phyloP scores from a whole-genome alignment of 2,329 filamentous ascomycete species.

The Ceratocystis colombiana region DNA sequence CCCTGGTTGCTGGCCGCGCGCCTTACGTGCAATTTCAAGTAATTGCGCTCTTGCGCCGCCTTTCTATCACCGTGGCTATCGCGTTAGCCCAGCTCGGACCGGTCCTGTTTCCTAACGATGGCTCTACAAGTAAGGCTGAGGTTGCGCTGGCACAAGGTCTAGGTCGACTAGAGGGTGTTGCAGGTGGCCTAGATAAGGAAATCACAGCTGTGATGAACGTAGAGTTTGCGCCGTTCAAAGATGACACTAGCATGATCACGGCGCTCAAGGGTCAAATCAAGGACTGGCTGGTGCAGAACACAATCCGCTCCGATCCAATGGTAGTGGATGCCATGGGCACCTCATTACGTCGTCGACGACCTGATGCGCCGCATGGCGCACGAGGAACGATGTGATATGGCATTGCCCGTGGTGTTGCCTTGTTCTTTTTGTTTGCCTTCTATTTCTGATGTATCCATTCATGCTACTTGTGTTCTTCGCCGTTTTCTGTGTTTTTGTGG shows the following conservation, averaged over 20 bases:
- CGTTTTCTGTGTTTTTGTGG: background rate
- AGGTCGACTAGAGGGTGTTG: conserved; percentile 52
- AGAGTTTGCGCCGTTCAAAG: conserved; percentile 70
- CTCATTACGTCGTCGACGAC: conserved; percentile 52
- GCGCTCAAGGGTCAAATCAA: conserved; percentile 55
- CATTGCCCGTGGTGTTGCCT: background rate
- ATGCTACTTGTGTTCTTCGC: conserved; percentile 4
- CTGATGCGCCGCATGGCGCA: conserved; percentile 53
- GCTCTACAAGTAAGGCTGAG: conserved; percentile 34
- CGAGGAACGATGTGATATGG: conserved; percentile 32
- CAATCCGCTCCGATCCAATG: conserved; percentile 66
- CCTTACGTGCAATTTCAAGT: conserved; percentile 79
- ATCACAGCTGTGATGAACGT: conserved; percentile 59
- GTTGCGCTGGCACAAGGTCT: conserved; percentile 51
- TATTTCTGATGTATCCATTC: background rate
- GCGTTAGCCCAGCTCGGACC: conserved; percentile 74
- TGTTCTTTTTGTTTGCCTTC: conserved; percentile 8
- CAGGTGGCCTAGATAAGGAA: conserved; percentile 56
- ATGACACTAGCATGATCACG: conserved; percentile 53
- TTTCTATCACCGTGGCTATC: conserved; percentile 69
- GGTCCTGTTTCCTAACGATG: conserved; percentile 39
- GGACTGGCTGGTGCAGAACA: conserved; percentile 82
- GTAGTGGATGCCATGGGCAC: conserved; percentile 68
- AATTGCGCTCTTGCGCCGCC: conserved; percentile 62
- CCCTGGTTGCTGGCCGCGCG: conserved; percentile 37